Conservation (phyloP, 2,329 filamentous ascomycete genomes). For the Incumbomyces lentus region DNA sequence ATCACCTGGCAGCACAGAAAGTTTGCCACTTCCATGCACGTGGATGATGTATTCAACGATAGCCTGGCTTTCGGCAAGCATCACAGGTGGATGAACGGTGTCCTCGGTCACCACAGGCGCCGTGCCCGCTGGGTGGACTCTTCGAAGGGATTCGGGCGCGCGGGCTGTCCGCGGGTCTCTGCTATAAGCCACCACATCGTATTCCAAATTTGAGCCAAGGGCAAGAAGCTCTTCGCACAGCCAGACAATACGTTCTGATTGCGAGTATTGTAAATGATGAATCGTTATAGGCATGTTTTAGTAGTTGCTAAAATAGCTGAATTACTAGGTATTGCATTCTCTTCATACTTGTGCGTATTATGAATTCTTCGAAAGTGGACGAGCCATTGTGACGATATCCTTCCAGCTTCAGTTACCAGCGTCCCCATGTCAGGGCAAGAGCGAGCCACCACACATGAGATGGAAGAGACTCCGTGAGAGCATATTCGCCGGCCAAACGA, state of each 20-base stretch:
- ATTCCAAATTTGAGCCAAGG: slow-evolving; percentile 44
- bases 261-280: slow-evolving; percentile 48
- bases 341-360: too few species aligned
- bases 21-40: slow-evolving; percentile 41
- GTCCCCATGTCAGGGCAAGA: too few species aligned
- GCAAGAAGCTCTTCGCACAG: slow-evolving; percentile 58
- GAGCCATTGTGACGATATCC: too few species aligned
- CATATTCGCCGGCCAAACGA: too few species aligned
- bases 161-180: slow-evolving; percentile 38
- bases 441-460: too few species aligned
- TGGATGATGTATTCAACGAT: slow-evolving; percentile 52
- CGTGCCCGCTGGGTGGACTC: slow-evolving; percentile 41
- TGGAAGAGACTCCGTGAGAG: too few species aligned
- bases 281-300: slow-evolving; percentile 30
- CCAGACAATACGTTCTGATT: slow-evolving; percentile 56
- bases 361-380: too few species aligned
- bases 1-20: slow-evolving; percentile 38
- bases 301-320: too few species aligned
- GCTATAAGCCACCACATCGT: slow-evolving; percentile 39
- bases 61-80: slow-evolving; percentile 50
- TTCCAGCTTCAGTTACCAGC: too few species aligned
- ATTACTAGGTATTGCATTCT: too few species aligned
- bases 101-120: slow-evolving; percentile 52
- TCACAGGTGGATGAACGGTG: slow-evolving; percentile 24
- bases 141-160: slow-evolving; percentile 31